Base-by-base conservation (phyloP, 345 rosid species). In the Citrus hindsii region DNA sequence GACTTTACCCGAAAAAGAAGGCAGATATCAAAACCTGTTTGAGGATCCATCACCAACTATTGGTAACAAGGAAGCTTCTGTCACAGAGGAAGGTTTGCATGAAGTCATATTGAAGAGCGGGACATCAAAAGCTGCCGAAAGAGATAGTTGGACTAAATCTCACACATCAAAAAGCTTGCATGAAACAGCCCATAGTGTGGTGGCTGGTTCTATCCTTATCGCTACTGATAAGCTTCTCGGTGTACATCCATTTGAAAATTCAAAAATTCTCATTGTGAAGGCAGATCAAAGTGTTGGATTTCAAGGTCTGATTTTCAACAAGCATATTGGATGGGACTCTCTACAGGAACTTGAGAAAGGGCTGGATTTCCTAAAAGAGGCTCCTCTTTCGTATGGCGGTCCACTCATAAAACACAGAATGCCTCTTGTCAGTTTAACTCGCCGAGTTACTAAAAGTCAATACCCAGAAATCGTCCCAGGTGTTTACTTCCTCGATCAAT, bases 251-350 rank as follows among this genome's bases (percentile, higher is more conserved):
- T 96, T 96, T 84, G 91, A 84, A 51, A 89, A 87, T 9, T 91
- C 99, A 27, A 81, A 58, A 86, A 77, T 94, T 75, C 82, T 96
- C 76, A 83, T 96, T 48, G 86, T 94, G 69, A 89, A 88, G 85
- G 95, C 87, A 18, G 89, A 86, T 67, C 71, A 58, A 7, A 80
- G 71, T 53, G 63, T 78, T 5, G 93, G 98, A 61, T 91, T 94
- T 83, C 86, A 85, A 76, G 99, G 99, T 79, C 84, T 94, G 78
- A 95, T 96, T 51, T 77, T 88, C 60, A 92, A 94, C 89, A 96
- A 91, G 83, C 91, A 68, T 51, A 78, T 96, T 62, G 74, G 89
- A 27, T 96, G 99, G 99, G 90, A 90, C 42, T 69, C 90, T 16
- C 79, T 94, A 55, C 86, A 85, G 16, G 87, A 89, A 56, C 85